Percentiles rank a stretch among this genome's conserved stretches.
These are phyloP conservation scores for Aspergillus clavatus DNA, from an alignment of 2,329 filamentous ascomycete species.

Conservation along the genomic window DNA sequence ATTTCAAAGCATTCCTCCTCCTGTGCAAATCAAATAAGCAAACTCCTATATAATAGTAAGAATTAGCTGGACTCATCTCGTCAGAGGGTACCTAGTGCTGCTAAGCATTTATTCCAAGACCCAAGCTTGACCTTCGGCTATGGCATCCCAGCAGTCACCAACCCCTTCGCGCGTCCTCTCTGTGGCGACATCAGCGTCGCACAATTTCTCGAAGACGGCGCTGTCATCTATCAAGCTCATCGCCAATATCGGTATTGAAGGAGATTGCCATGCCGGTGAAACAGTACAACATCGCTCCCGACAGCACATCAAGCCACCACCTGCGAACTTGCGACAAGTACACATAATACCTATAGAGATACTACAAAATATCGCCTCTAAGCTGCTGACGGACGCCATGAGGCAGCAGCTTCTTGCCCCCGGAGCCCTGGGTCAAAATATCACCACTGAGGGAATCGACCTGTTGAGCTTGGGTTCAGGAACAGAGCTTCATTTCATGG, in stretches of 20 bases:
- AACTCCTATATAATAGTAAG: no score
- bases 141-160: background rate
- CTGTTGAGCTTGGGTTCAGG: slow-evolving; percentile 2
- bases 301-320: slow-evolving; percentile 3
- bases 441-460: slow-evolving; percentile 11
- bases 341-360: slow-evolving; percentile 8
- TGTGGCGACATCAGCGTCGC: slow-evolving; percentile 1
- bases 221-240: slow-evolving; percentile 4
- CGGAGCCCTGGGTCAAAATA: slow-evolving; percentile 8
- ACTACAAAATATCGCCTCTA: background rate
- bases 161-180: slow-evolving; percentile 3
- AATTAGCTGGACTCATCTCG: no score
- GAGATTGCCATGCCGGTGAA: slow-evolving; percentile 10
- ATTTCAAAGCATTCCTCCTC: no score
- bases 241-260: slow-evolving; percentile 7
- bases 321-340: slow-evolving; percentile 12
- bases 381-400: background rate
- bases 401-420: background rate
- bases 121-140: no score
- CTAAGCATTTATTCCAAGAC: no score
- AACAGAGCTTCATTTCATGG: slow-evolving; percentile 7
- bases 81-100: no score
- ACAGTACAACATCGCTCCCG: slow-evolving; percentile 11
- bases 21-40: no score
- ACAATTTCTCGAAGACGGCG: slow-evolving; percentile 8